Evolutionary conservation across 768 basidiomycete genomes (phyloP).

Genomic region (Psilocybe tampanensis): DNA sequence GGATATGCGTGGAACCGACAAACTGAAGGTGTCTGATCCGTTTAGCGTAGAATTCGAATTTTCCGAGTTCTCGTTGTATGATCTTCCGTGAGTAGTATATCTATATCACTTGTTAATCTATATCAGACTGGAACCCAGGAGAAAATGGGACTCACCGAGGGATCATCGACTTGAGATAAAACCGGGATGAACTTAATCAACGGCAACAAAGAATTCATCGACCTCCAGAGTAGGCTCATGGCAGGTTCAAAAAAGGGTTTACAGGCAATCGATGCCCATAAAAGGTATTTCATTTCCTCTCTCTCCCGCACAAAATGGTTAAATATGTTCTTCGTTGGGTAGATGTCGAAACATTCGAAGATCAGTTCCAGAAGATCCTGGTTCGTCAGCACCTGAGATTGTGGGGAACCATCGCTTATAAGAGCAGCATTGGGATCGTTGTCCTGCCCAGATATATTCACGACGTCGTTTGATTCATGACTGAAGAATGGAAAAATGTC

Average conservation of each 20-base stretch:
- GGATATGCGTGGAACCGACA: neutral
- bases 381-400: neutral
- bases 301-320: neutral
- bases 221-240: constrained; percentile 8
- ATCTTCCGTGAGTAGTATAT: neutral
- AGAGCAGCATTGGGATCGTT: neutral
- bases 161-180: neutral
- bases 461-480: no score
- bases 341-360: neutral
- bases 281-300: neutral
- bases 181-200: neutral
- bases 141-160: neutral
- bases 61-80: neutral
- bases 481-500: no score
- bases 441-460: no score
- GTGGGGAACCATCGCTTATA: neutral
- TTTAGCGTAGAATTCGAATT: neutral
- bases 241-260: constrained; percentile 8
- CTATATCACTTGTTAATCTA: neutral
- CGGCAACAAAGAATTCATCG: neutral
- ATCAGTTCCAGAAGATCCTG: constrained; percentile 4
- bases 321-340: neutral
- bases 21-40: neutral
- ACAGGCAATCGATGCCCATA: constrained; percentile 2
- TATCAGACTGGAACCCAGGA: no score